Percentiles rank a stretch among this genome's conserved stretches.
These are phyloP conservation scores for Panicum virgatum DNA, from an alignment of 202 grass and related monocot genomes.

Conservation along the genomic window DNA sequence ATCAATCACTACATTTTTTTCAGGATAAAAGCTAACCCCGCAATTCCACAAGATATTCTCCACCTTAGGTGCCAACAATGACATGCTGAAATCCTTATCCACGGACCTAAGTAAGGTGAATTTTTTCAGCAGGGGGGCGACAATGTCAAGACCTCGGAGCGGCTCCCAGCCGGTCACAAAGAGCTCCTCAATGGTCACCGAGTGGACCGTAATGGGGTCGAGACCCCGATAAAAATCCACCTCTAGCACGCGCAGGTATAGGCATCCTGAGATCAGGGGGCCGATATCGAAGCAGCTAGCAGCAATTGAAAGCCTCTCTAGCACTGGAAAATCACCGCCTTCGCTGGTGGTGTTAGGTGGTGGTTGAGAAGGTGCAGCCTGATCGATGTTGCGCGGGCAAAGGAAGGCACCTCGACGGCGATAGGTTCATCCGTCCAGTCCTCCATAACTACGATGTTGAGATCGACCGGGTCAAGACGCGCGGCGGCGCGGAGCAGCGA, in stretches of 20 bases:
- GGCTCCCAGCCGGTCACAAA: neutral
- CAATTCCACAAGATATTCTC: neutral
- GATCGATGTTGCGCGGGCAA: neutral
- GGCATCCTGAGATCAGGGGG: neutral
- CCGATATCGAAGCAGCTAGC: neutral
- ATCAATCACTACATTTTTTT: neutral
- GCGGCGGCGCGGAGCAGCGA: slow-evolving; percentile 7
- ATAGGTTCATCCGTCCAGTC: too few relatives aligned
- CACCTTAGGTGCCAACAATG: neutral
- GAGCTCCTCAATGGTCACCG: neutral
- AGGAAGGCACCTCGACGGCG: neutral
- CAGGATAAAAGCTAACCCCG: neutral
- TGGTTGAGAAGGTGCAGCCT: too few relatives aligned
- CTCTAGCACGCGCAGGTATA: neutral
- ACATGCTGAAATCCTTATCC: neutral
- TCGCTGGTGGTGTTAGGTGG: neutral
- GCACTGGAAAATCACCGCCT: neutral
- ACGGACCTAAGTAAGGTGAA: neutral
- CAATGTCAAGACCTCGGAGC: neutral
- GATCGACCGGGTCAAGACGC: neutral
- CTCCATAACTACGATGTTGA: too few relatives aligned
- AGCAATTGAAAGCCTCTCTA: neutral
- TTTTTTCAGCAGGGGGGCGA: neutral
- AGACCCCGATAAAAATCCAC: fast-evolving
- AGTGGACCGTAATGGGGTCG: neutral